A percentile compares a stretch with the other conserved stretches of the same genome.
These are phyloP conservation scores for Coemansia sp. DNA, from an alignment of 192 early-diverging fungal species.

Conservation along the genomic window DNA sequence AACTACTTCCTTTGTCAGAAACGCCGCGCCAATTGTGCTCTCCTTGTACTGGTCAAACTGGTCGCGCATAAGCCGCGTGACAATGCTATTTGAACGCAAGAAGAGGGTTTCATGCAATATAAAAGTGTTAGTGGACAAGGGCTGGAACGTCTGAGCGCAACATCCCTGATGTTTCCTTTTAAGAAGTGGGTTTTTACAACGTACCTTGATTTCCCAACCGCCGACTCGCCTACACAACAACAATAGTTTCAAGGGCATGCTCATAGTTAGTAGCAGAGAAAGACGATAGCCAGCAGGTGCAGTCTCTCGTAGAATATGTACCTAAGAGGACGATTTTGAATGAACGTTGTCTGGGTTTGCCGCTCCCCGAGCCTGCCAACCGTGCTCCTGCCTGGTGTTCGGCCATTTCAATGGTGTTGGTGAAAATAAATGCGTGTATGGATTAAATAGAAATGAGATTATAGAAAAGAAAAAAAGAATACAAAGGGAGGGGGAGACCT, in stretches of 20 bases:
- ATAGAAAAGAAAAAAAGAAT: neutral
- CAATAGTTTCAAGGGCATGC: neutral
- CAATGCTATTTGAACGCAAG: constrained; percentile 64
- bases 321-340: constrained; percentile 97
- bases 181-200: neutral
- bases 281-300: neutral
- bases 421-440: neutral
- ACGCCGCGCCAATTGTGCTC: constrained; percentile 95
- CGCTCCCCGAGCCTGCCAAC: constrained; percentile 4
- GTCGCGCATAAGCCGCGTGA: constrained; percentile 89
- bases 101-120: neutral
- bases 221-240: constrained; percentile 72
- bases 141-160: constrained; percentile 4
- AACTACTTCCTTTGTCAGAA: constrained; percentile 89
- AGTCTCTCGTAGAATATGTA: constrained; percentile 23
- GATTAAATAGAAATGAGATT: neutral
- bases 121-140: neutral
- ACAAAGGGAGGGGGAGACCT: neutral
- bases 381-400: constrained; percentile 9
- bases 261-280: neutral
- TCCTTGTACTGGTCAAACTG: constrained; percentile 97
- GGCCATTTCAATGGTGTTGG: constrained; percentile 18
- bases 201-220: constrained; percentile 96
- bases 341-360: constrained; percentile 73
- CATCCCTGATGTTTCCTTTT: neutral